phyloP scores from a whole-genome alignment of 306 rosid genomes.

The Lablab purpureus region DNA sequence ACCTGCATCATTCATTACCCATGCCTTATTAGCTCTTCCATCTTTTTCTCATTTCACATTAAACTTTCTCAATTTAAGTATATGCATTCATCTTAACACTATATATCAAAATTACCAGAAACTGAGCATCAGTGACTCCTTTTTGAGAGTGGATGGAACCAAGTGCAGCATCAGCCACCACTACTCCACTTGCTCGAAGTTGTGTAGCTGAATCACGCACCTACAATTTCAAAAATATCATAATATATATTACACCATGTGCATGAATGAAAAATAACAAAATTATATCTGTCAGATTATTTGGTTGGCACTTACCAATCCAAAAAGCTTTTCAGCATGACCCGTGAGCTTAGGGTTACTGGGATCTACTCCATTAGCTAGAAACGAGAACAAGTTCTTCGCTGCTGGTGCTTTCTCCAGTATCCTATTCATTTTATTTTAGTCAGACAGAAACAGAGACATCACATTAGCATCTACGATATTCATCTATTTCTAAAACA shows the following conservation, averaged over 20 bases:
- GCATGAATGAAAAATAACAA: neutral
- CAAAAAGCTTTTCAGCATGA: constrained; percentile 44
- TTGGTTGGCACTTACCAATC: constrained; percentile 30
- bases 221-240: neutral
- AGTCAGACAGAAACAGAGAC: neutral
- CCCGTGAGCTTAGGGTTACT: constrained; percentile 34
- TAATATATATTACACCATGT: neutral
- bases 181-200: constrained; percentile 35
- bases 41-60: too few species aligned
- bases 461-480: neutral
- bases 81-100: too few species aligned
- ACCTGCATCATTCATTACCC: constrained; percentile 2
- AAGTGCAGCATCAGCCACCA: neutral
- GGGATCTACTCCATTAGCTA: constrained; percentile 28
- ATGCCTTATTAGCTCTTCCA: neutral
- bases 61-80: too few species aligned
- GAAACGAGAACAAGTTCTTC: constrained; percentile 42
- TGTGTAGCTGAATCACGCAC: constrained; percentile 33
- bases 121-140: constrained; percentile 36
- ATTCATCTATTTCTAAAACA: neutral
- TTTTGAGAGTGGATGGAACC: constrained; percentile 35
- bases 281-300: too few species aligned
- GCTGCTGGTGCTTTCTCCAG: constrained; percentile 48
- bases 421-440: constrained; percentile 14
- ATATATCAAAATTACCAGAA: neutral